Percentiles rank a stretch among this genome's conserved stretches.
Evolutionary conservation across 2,329 filamentous ascomycete species (phyloP).

Genomic region (Paracorniculantispora psalliotae): DNA sequence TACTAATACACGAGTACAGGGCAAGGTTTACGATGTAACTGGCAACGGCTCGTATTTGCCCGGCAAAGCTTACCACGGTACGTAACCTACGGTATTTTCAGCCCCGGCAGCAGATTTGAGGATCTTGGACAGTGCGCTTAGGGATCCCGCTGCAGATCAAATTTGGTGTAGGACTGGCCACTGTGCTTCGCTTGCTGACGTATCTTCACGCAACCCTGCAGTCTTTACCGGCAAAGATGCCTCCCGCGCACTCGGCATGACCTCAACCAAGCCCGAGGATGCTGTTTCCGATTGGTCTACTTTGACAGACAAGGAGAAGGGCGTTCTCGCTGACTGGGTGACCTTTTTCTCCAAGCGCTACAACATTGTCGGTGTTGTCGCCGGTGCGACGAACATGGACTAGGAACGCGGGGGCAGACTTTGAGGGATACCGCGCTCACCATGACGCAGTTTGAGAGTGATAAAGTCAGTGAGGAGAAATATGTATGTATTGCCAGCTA

Average conservation of each 20-base stretch:
- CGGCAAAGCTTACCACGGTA: conserved; percentile 69
- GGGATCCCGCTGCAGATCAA: background rate
- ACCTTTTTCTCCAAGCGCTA: conserved; percentile 97
- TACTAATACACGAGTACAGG: conserved; percentile 45
- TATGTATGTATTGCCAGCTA: background rate
- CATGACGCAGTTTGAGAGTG: background rate
- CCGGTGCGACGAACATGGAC: conserved; percentile 55
- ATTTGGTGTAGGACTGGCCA: background rate
- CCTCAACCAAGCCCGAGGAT: conserved; percentile 81
- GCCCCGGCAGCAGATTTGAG: background rate
- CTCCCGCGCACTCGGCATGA: conserved; percentile 82
- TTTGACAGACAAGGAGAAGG: conserved; percentile 78
- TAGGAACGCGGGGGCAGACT: conserved; percentile 19
- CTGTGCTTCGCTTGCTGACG: conserved; percentile 13
- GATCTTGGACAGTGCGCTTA: too few species aligned
- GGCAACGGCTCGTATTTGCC: conserved; percentile 51
- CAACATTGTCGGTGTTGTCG: conserved; percentile 72
- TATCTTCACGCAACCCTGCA: conserved; percentile 31
- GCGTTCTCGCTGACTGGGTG: conserved; percentile 82
- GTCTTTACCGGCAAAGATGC: conserved; percentile 96
- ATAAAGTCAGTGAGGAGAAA: background rate
- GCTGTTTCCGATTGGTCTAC: conserved; percentile 78
- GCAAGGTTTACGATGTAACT: conserved; percentile 89
- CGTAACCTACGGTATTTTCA: conserved; percentile 42
- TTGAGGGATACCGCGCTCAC: background rate